A percentile compares a stretch with the other conserved stretches of the same genome.
These are phyloP conservation scores for Cordyceps cicadae DNA, from an alignment of 2,329 filamentous ascomycete species.

Conservation along the genomic window DNA sequence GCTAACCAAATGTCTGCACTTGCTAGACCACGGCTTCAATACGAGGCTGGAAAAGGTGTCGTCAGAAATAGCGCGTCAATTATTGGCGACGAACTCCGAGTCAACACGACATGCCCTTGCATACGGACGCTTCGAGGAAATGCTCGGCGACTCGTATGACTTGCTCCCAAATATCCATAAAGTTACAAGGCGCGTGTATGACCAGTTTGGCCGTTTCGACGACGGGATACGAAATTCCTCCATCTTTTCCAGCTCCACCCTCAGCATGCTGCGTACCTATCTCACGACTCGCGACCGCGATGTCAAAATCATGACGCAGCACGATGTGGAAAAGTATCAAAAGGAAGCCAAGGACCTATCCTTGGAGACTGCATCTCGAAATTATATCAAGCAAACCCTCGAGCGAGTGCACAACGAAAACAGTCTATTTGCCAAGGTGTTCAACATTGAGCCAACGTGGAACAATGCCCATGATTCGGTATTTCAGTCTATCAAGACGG, in stretches of 20 bases:
- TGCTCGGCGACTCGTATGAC: slow-evolving; percentile 47
- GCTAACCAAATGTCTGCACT: slow-evolving; percentile 57
- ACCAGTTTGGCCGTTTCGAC: slow-evolving; percentile 40
- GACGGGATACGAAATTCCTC: slow-evolving; percentile 36
- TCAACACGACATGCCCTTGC: slow-evolving; percentile 51
- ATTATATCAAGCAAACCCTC: slow-evolving; percentile 52
- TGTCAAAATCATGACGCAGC: slow-evolving; percentile 43
- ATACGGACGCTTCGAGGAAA: slow-evolving; percentile 52
- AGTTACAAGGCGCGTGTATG: slow-evolving; percentile 43
- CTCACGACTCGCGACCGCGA: slow-evolving; percentile 45
- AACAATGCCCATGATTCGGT: slow-evolving; percentile 41
- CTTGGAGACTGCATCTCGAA: slow-evolving; percentile 47
- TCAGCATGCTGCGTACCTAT: slow-evolving; percentile 48
- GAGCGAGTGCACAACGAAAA: slow-evolving; percentile 50
- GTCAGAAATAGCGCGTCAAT: slow-evolving; percentile 45
- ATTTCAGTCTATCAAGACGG: slow-evolving; percentile 40
- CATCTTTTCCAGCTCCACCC: slow-evolving; percentile 46
- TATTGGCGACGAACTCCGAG: slow-evolving; percentile 47
- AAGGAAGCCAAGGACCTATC: slow-evolving; percentile 42
- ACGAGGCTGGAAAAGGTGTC: slow-evolving; percentile 45
- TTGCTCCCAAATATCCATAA: slow-evolving; percentile 48
- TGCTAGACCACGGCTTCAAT: slow-evolving; percentile 51
- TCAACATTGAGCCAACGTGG: slow-evolving; percentile 47
- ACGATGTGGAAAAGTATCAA: slow-evolving; percentile 46
- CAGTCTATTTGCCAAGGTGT: slow-evolving; percentile 45